These are phyloP conservation scores for Effrenium voratum DNA, from an alignment of 73 alveolate species.

Conservation along the genomic window DNA sequence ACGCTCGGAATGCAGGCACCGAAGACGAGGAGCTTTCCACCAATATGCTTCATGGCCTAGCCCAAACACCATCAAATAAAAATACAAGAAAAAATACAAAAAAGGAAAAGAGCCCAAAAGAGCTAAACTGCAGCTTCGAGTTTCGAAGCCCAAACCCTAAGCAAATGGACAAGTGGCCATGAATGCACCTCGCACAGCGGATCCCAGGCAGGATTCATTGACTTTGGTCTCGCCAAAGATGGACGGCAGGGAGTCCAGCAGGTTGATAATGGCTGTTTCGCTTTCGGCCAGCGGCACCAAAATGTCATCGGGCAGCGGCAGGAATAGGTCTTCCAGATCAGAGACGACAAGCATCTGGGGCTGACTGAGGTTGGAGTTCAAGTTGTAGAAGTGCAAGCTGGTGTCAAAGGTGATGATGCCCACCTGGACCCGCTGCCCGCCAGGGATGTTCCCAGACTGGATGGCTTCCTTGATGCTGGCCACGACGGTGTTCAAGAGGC, in stretches of 20 bases:
- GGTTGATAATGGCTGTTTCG: slow-evolving; percentile 95
- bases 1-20: slow-evolving; percentile 83
- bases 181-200: slow-evolving; percentile 95
- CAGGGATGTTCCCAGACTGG: slow-evolving; percentile 96
- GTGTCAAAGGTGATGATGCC: slow-evolving; percentile 98
- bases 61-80: no score
- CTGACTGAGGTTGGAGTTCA: slow-evolving; percentile 96
- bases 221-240: slow-evolving; percentile 95
- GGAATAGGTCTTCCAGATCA: slow-evolving; percentile 96
- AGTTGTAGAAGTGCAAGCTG: slow-evolving; percentile 97
- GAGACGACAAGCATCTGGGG: slow-evolving; percentile 97
- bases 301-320: slow-evolving; percentile 97
- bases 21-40: slow-evolving; percentile 96
- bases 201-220: slow-evolving; percentile 95
- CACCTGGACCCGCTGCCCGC: slow-evolving; percentile 95
- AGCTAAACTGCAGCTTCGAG: neutral
- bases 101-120: neutral
- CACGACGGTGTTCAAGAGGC: slow-evolving; percentile 95
- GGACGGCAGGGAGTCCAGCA: slow-evolving; percentile 95
- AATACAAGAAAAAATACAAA: neutral
- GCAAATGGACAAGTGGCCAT: slow-evolving; percentile 53
- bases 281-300: slow-evolving; percentile 96
- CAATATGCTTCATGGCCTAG: slow-evolving; percentile 95
- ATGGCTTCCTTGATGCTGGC: slow-evolving; percentile 96
- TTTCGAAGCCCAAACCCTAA: no score